These are phyloP conservation scores for Stachybotrys chartarum DNA, from an alignment of 2,329 filamentous ascomycete species.

Conservation along the genomic window DNA sequence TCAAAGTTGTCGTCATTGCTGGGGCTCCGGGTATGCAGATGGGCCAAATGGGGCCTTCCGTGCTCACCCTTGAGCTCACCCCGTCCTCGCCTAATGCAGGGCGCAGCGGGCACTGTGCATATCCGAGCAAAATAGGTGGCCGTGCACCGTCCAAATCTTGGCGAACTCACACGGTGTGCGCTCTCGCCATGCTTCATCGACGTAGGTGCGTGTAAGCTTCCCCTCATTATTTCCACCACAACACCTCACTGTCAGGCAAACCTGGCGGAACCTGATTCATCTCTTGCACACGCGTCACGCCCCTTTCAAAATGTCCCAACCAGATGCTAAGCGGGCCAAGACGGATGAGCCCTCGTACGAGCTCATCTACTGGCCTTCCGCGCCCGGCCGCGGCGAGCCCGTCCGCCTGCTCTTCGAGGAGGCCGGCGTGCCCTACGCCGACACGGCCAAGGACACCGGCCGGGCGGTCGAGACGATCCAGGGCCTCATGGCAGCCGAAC, in stretches of 20 bases:
- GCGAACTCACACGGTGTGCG: neutral
- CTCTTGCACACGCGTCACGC: neutral
- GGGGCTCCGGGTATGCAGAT: too few relatives aligned
- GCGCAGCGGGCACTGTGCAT: neutral
- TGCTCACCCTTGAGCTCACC: neutral
- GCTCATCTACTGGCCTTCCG: constrained; percentile 63
- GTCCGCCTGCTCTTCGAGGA: constrained; percentile 69
- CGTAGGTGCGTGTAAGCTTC: neutral
- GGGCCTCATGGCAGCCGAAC: constrained; percentile 34
- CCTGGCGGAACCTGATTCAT: neutral
- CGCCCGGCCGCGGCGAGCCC: constrained; percentile 70
- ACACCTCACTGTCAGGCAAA: neutral
- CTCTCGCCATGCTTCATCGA: neutral
- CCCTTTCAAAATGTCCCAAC: constrained; percentile 10
- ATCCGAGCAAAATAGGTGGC: neutral
- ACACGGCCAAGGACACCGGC: constrained; percentile 34
- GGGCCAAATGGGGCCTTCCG: too few relatives aligned
- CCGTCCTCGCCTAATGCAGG: neutral
- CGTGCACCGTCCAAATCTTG: neutral
- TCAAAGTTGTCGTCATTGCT: too few relatives aligned
- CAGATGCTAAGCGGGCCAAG: constrained; percentile 19
- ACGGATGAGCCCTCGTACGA: constrained; percentile 46
- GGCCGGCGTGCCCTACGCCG: constrained; percentile 55
- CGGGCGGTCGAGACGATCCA: constrained; percentile 46
- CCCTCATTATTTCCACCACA: neutral